phyloP scores from a whole-genome alignment of 768 basidiomycete species.

The Ramaria rubella region DNA sequence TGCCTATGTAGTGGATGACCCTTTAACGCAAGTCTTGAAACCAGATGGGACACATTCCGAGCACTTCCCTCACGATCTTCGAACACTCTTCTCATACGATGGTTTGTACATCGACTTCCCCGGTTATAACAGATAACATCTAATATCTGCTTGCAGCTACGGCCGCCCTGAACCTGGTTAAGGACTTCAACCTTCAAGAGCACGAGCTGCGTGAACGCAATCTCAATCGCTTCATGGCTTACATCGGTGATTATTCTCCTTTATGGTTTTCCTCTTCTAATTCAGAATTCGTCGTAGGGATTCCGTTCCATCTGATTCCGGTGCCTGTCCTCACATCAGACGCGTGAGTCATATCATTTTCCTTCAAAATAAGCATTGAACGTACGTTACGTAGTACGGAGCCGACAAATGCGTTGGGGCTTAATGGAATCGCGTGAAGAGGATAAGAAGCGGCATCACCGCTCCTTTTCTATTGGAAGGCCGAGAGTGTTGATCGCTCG shows the following conservation, averaged over 20 bases:
- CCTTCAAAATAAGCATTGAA: not conserved
- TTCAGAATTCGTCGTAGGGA: not conserved
- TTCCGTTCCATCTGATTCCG: constrained; percentile 10
- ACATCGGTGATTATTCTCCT: constrained; percentile 36
- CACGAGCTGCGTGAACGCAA: constrained; percentile 38
- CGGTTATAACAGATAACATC: not conserved
- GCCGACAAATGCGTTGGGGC: constrained; percentile 3
- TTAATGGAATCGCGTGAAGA: not conserved
- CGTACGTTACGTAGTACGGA: not conserved
- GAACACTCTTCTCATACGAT: constrained; percentile 46
- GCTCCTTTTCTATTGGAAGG: not conserved
- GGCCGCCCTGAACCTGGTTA: constrained; percentile 35
- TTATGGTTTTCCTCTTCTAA: not conserved
- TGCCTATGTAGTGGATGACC: constrained; percentile 30
- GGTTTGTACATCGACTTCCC: constrained; percentile 30
- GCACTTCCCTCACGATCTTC: constrained; percentile 44
- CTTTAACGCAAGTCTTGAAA: constrained; percentile 41
- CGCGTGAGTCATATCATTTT: not conserved
- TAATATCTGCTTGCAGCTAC: constrained; percentile 29
- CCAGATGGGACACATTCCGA: constrained; percentile 41
- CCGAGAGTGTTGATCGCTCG: constrained; percentile 1
- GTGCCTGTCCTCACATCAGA: not conserved
- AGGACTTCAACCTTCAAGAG: constrained; percentile 43
- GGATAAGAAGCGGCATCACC: not conserved
- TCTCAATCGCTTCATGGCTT: constrained; percentile 48